Base-by-base conservation (phyloP, 1,284 basidiomycete genomes). In the Puccinia horiana region DNA sequence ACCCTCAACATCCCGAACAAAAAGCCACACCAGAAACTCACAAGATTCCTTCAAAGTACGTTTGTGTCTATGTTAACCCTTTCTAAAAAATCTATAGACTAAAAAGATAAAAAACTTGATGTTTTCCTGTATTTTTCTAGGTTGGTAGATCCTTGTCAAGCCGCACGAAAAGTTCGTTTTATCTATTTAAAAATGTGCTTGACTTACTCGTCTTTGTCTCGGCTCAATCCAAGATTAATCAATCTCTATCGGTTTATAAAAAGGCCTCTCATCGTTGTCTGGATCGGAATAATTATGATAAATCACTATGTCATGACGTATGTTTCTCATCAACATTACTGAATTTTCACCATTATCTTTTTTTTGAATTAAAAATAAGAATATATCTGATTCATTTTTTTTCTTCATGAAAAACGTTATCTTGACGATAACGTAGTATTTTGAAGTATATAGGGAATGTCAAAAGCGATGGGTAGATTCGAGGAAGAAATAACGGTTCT, bases 101-200 rank as follows among this genome's bases (percentile, higher is more conserved):
- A 56, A 56, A 56, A 8, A 9, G n/a, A 52, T 52, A 23, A 12
- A 52, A 52, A 12, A 14, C 11, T 58, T 58, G 5, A 47, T 47
- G 9, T 8, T 29, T 32, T 14, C 56, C 16, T 32, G 29, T 63
- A 18, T 32, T 63, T 37, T 35, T 16, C 32, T 49, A 80, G 77
- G 56, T 56, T 80, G 47, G 67, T 72, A 26, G 77, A 80, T 54
- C 77, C 77, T n/a, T 80, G 77, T 80, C 77, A 80, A 72, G 77
- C 63, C 1, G 77, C 77, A 37, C 42, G 77, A 42, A 69, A 54
- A 47, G 77, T 80, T 23, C 49, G 49, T 26, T 18, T 63, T 14
- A 44, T n/a, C 40, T 58, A 9, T 20, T 14, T 8, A 69, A 26
- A 12, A 16, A 16, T 8, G 29, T 42, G 8, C 29, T 35, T 11